Conservation (phyloP, 306 rosid genomes). For the Lotus japonicus region DNA sequence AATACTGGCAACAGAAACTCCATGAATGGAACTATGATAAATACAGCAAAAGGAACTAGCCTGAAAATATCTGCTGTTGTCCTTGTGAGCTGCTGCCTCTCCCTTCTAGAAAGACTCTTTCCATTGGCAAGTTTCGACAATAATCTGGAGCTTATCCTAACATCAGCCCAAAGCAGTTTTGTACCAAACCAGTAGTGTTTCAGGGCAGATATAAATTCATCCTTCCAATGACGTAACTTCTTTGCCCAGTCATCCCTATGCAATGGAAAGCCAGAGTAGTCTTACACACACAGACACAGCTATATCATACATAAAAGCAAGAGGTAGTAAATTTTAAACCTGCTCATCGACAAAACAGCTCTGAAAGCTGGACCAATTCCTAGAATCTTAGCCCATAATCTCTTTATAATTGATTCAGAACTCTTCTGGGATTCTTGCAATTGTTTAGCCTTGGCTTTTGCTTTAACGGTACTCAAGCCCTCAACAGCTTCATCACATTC, state of each 20-base stretch:
- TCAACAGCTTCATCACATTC: slow-evolving; percentile 83
- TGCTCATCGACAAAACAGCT: slow-evolving; percentile 76
- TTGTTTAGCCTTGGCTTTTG: slow-evolving; percentile 74
- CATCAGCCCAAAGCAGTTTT: slow-evolving; percentile 73
- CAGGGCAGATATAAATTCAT: slow-evolving; percentile 57
- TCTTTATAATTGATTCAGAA: slow-evolving; percentile 34
- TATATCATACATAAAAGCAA: slow-evolving; percentile 7
- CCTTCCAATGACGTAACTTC: slow-evolving; percentile 57
- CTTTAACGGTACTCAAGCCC: slow-evolving; percentile 60
- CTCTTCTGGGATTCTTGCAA: slow-evolving; percentile 48
- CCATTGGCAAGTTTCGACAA: slow-evolving; percentile 73
- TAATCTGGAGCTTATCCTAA: slow-evolving; percentile 68
- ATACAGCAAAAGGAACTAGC: slow-evolving; percentile 81
- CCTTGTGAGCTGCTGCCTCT: slow-evolving; percentile 83
- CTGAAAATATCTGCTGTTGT: slow-evolving; percentile 84
- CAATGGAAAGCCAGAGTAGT: slow-evolving; percentile 24
- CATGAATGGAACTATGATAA: slow-evolving; percentile 81
- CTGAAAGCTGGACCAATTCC: slow-evolving; percentile 80
- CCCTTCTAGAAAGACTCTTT: slow-evolving; percentile 83
- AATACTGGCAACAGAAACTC: slow-evolving; percentile 74
- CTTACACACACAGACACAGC: not conserved
- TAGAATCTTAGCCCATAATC: slow-evolving; percentile 47
- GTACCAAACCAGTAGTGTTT: slow-evolving; percentile 86
- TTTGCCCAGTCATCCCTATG: slow-evolving; percentile 85
- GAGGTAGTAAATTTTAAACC: slow-evolving; percentile 36